Base-by-base conservation (phyloP, 768 basidiomycete species). In the Mycena floridula region DNA sequence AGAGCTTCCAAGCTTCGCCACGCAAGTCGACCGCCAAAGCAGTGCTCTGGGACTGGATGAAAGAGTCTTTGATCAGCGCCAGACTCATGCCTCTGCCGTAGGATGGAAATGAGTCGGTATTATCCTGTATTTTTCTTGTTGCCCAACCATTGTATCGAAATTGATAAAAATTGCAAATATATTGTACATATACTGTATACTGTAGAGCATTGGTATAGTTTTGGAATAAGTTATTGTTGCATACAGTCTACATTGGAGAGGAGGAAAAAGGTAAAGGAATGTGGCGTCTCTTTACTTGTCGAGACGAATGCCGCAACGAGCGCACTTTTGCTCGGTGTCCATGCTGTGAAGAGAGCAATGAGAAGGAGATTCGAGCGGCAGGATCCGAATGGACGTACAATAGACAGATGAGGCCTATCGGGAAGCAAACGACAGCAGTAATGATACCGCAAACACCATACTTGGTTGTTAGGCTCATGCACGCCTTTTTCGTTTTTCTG, bases 31-130 rank as follows among this genome's bases (percentile, higher is more conserved):
- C 44, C 18, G 67, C 55, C 20, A 68, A 64, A 15, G 64, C 63
- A 30, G 80, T 82, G 13, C 63, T 72, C 46, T 77, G 86, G 63
- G 55, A 61, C 15, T 91, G 86, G 86, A 76, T 91, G 30, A 92
- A 91, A 60, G 76, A 86, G 38, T 84, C 85, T 54, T 64, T 91
- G 24, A 73, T 87, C 48, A 73, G 82, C 13, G 81, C 82, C 12
- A 67, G 80, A 25, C 55, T 76, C 22, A 56, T 75, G 3, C 62
- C 66, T 35, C 58, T 65, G n/a, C n/a, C n/a, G n/a, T n/a, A n/a
- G n/a, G n/a, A n/a, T n/a, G n/a, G n/a, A n/a, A n/a, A n/a, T n/a
- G n/a, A n/a, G n/a, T n/a, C n/a, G n/a, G n/a, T n/a, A n/a, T n/a
- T n/a, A n/a, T n/a, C n/a, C n/a, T n/a, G n/a, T n/a, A n/a, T n/a